A percentile compares a stretch with the other conserved stretches of the same genome.
Evolutionary conservation across 345 rosid species (phyloP).

Genomic region (Cardamine occulta): DNA sequence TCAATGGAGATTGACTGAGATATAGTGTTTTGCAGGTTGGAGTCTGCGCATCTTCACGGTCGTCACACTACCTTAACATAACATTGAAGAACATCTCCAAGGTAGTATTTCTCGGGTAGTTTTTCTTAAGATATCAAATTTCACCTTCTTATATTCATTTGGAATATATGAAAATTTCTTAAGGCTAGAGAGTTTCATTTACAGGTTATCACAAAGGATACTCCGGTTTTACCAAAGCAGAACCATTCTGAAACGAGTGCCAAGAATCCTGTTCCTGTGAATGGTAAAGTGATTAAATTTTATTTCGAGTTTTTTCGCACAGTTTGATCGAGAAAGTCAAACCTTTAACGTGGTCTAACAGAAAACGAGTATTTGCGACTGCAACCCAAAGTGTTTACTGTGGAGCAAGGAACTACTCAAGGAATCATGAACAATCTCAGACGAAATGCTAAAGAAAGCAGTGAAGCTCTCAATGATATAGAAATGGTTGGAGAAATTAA

Average conservation of each 20-base stretch:
- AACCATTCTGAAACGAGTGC: slow-evolving; percentile 38
- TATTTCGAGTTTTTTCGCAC: neutral
- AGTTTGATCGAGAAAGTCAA: neutral
- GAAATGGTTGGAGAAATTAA: slow-evolving; percentile 35
- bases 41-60: slow-evolving; percentile 61
- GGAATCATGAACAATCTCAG: slow-evolving; percentile 54
- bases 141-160: slow-evolving; percentile 9
- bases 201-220: slow-evolving; percentile 73
- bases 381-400: slow-evolving; percentile 32
- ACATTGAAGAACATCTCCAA: slow-evolving; percentile 69
- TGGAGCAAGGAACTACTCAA: slow-evolving; percentile 50
- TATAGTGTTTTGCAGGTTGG: slow-evolving; percentile 64
- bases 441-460: slow-evolving; percentile 39
- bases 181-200: slow-evolving; percentile 23
- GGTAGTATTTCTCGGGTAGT: slow-evolving; percentile 50
- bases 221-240: slow-evolving; percentile 35
- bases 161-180: neutral
- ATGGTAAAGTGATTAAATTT: slow-evolving; percentile 42
- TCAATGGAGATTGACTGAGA: slow-evolving; percentile 27
- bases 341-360: slow-evolving; percentile 35
- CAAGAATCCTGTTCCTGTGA: slow-evolving; percentile 37
- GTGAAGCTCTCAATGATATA: slow-evolving; percentile 26
- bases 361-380: slow-evolving; percentile 38
- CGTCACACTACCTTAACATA: slow-evolving; percentile 67
- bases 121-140: slow-evolving; percentile 7